Evolutionary conservation across 164 flowering plant genomes (phyloP), one percentile per base, ranked within the genome.

Genomic region (Piper betle): DNA sequence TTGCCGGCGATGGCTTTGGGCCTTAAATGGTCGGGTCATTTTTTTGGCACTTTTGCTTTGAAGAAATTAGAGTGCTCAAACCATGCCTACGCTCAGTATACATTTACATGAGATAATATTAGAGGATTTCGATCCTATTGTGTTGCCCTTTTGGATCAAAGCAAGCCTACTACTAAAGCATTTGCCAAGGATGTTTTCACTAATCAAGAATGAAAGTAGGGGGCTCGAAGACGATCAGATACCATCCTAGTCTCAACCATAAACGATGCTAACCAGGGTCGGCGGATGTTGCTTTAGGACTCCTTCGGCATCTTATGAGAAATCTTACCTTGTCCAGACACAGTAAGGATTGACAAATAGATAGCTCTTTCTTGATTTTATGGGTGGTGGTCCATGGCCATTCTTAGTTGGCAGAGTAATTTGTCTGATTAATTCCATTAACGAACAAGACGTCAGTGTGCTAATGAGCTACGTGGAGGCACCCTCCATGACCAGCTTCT

Each of bases 361-460:
- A 60, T 52, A 25, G 53, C 61, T 64, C 67, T 57, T 58, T 59
- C 62, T 58, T 50, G 57, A 59, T 38, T 59, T 37, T 65, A 37
- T 65, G 68, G 68, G 68, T 65, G 68, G 68, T 65, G 68, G 68
- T 65, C 62, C 62, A 65, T 65, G 68, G 62, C 62, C 68, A 56
- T 64, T 66, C 63, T 61, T 61, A 61, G 63, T 43, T 61, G 53
- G 63, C 61, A 59, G 74, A 68, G 75, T 41, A 72, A 74, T 71
- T 71, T 73, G 71, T 69, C 72, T 64, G 66, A 66, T 76, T 76
- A 73, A n/a, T n/a, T n/a, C n/a, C n/a, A n/a, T n/a, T n/a, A n/a
- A n/a, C n/a, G n/a, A n/a, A n/a, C n/a, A n/a, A 72, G 74, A 72
- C 79, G 76, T 69, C 61, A 64, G 59, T 76, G 72, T 72, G 68